phyloP scores from a whole-genome alignment of 1,139 yeast genomes.

The Groenewaldozyma sp. region DNA sequence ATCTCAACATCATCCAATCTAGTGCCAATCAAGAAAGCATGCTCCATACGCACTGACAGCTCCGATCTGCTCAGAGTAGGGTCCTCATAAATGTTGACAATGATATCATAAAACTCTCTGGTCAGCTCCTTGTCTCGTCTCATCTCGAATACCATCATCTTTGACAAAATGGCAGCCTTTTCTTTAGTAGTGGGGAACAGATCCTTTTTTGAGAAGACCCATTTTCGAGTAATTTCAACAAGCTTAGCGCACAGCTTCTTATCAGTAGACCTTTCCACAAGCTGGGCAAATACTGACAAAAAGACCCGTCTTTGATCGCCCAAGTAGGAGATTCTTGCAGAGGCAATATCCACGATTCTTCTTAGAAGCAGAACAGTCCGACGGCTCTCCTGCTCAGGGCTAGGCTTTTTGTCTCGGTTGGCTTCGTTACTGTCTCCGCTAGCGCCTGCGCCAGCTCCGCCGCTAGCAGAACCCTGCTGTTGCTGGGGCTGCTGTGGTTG shows the following conservation, averaged over 20 bases:
- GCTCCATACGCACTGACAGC: constrained; percentile 91
- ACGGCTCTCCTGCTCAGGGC: constrained; percentile 58
- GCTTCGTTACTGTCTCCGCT: constrained; percentile 1
- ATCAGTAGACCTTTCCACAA: constrained; percentile 83
- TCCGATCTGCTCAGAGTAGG: constrained; percentile 75
- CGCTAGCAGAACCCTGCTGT: background rate
- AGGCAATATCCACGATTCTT: constrained; percentile 65
- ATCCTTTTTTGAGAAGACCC: constrained; percentile 83
- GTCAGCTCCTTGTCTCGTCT: constrained; percentile 79
- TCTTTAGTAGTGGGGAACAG: constrained; percentile 93
- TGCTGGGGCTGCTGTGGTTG: constrained; percentile 3
- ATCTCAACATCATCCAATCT: constrained; percentile 68
- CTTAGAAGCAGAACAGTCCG: constrained; percentile 70
- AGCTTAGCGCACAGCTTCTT: constrained; percentile 65
- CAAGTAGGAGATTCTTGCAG: constrained; percentile 69
- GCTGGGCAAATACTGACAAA: constrained; percentile 74
- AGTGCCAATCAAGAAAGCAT: constrained; percentile 92
- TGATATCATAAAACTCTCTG: constrained; percentile 73
- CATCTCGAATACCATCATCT: constrained; percentile 88
- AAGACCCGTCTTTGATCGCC: constrained; percentile 93
- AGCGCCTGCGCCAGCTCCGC: background rate
- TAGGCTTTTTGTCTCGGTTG: background rate
- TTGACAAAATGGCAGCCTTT: constrained; percentile 86
- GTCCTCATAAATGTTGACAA: constrained; percentile 82
- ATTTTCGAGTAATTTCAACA: constrained; percentile 66